A percentile compares a stretch with the other conserved stretches of the same genome.
These are phyloP conservation scores for Venturia pyrina DNA, from an alignment of 2,329 filamentous ascomycete species.

Conservation along the genomic window DNA sequence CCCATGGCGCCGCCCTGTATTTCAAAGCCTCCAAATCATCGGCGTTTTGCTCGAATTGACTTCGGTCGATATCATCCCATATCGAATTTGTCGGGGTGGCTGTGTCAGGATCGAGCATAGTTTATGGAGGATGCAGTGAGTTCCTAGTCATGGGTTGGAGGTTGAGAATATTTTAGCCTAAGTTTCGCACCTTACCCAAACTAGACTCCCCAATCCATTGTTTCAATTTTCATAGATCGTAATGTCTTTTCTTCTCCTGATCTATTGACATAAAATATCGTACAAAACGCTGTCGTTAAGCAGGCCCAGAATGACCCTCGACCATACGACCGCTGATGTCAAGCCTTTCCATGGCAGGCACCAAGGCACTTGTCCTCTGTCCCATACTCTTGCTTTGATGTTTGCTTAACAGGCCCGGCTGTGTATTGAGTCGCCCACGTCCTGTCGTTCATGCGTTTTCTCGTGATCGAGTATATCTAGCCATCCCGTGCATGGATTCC, in stretches of 20 bases:
- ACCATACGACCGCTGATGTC: too few relatives aligned
- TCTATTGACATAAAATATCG: neutral
- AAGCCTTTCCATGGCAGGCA: too few relatives aligned
- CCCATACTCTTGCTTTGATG: neutral
- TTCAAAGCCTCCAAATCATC: conserved; percentile 1
- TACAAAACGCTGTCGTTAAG: neutral
- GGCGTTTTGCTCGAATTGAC: neutral
- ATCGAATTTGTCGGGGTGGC: neutral
- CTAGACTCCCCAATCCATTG: neutral
- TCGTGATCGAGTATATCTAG: too few relatives aligned
- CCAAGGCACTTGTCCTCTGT: too few relatives aligned
- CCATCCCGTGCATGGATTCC: too few relatives aligned
- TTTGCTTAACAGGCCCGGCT: neutral
- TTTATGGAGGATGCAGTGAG: neutral
- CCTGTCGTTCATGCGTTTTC: neutral
- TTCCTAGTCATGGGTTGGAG: neutral
- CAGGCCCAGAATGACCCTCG: neutral
- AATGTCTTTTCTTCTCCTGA: neutral
- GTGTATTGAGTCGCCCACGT: neutral
- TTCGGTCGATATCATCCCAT: conserved; percentile 2
- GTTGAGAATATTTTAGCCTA: neutral
- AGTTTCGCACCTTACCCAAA: neutral
- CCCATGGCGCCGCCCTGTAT: neutral
- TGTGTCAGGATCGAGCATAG: conserved; percentile 5
- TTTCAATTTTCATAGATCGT: neutral